A percentile compares a stretch with the other conserved stretches of the same genome.
Conservation (phyloP, 169 alveolate species). For the Plasmodium gallinaceum region DNA sequence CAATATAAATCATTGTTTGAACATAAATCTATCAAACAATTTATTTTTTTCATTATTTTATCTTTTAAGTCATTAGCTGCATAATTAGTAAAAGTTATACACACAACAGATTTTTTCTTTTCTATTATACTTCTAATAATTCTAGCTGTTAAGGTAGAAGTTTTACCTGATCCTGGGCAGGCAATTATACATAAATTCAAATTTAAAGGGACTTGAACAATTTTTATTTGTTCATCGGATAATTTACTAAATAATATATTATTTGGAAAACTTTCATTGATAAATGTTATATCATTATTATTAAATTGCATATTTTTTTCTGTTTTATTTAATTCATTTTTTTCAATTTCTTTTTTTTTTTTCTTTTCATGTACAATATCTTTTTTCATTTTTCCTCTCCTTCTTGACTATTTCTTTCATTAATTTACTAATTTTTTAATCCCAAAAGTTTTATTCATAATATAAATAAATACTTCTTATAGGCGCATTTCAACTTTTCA, state of each 20-base stretch:
- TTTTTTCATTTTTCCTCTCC: neutral
- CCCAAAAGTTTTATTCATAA: no score
- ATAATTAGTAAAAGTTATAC: conserved; percentile 82
- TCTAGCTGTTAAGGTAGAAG: conserved; percentile 86
- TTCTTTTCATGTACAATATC: neutral
- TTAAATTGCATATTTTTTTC: neutral
- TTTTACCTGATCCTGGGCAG: conserved; percentile 90
- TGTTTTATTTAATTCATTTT: neutral
- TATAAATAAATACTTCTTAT: no score
- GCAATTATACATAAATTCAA: conserved; percentile 84
- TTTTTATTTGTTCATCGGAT: conserved; percentile 83
- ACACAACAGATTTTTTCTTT: conserved; percentile 78
- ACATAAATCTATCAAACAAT: conserved; percentile 44
- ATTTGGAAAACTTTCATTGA: conserved; percentile 25
- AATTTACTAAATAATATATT: conserved; percentile 78
- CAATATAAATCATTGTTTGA: conserved; percentile 11
- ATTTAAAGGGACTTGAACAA: conserved; percentile 79
- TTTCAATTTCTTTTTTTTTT: neutral
- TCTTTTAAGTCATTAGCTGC: conserved; percentile 83
- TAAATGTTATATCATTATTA: neutral
- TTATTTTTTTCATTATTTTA: conserved; percentile 59
- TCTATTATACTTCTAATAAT: conserved; percentile 81
- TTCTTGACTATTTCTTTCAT: neutral
- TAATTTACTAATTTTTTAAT: no score
- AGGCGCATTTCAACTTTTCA: no score